These are phyloP conservation scores for Ophiostoma novo-ulmi DNA, from an alignment of 2,329 filamentous ascomycete species.

Conservation along the genomic window DNA sequence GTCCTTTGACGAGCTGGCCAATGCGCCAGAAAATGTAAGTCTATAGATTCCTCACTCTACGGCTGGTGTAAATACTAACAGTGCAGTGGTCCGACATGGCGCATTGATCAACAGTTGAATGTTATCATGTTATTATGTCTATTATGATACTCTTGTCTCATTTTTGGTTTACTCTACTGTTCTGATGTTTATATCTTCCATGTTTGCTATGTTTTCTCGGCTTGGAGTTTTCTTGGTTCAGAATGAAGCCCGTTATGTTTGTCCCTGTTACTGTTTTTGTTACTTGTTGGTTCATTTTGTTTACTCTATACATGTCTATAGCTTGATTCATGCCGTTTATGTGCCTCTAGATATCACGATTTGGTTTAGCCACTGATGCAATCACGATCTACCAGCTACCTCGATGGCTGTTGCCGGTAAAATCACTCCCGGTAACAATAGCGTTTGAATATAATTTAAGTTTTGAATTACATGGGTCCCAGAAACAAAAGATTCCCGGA, in stretches of 20 bases:
- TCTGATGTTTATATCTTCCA: background rate
- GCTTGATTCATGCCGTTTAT: background rate
- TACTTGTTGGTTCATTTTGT: background rate
- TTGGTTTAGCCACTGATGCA: background rate
- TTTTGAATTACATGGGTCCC: too few species aligned
- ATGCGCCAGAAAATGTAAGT: constrained; percentile 52
- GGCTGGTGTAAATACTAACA: constrained; percentile 9
- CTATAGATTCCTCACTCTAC: background rate
- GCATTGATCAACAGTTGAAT: background rate
- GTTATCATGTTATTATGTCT: constrained; percentile 11
- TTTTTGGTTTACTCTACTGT: background rate
- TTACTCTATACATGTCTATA: background rate
- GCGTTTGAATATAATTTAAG: too few species aligned
- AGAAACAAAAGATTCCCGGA: too few species aligned
- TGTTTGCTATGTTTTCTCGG: background rate
- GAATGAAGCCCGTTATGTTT: background rate
- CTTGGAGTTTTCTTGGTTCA: constrained; percentile 1
- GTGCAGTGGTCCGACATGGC: constrained; percentile 22
- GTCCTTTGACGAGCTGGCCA: constrained; percentile 75
- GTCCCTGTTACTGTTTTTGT: background rate
- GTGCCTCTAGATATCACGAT: background rate
- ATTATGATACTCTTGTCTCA: background rate
- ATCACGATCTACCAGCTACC: background rate
- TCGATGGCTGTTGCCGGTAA: too few species aligned
- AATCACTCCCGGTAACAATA: too few species aligned